Evolutionary conservation across 805 yeast species (phyloP).

Genomic region (Wickerhamiella vanderwaltii): DNA sequence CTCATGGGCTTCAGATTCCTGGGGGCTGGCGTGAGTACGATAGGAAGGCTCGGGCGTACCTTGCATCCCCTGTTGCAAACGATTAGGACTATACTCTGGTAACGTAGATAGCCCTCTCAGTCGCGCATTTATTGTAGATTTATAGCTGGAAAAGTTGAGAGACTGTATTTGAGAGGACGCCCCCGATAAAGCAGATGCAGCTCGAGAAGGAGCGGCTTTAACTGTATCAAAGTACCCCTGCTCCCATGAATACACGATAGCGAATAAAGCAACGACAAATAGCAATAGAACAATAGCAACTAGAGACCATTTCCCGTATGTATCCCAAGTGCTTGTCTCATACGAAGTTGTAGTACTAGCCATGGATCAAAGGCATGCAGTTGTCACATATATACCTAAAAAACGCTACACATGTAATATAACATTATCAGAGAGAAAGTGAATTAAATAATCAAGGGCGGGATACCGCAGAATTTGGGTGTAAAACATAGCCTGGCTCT

Average conservation of each 20-base stretch:
- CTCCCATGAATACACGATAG: conserved; percentile 4
- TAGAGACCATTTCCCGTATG: conserved; percentile 9
- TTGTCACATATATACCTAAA: too few species aligned
- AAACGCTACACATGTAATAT: too few species aligned
- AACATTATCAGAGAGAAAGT: too few species aligned
- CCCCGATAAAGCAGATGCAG: neutral
- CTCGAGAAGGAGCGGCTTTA: conserved; percentile 1
- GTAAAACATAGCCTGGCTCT: conserved; percentile 23
- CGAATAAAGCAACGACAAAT: neutral
- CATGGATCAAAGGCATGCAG: neutral
- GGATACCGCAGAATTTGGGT: conserved; percentile 25
- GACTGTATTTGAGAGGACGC: neutral
- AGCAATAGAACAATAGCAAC: conserved; percentile 6
- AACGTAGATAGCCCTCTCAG: neutral
- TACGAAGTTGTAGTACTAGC: conserved; percentile 8
- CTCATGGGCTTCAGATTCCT: neutral
- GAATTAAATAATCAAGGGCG: too few species aligned
- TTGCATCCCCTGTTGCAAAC: conserved; percentile 1
- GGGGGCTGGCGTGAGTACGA: neutral
- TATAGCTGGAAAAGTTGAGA: conserved; percentile 6
- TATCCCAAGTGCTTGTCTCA: conserved; percentile 3
- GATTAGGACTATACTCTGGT: conserved; percentile 1
- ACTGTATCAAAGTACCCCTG: conserved; percentile 10
- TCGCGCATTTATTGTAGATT: neutral
- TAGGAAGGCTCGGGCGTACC: conserved; percentile 3